Evolutionary conservation across 1,139 yeast species (phyloP).

Genomic region (Yamadazyma spencermartinsiae): DNA sequence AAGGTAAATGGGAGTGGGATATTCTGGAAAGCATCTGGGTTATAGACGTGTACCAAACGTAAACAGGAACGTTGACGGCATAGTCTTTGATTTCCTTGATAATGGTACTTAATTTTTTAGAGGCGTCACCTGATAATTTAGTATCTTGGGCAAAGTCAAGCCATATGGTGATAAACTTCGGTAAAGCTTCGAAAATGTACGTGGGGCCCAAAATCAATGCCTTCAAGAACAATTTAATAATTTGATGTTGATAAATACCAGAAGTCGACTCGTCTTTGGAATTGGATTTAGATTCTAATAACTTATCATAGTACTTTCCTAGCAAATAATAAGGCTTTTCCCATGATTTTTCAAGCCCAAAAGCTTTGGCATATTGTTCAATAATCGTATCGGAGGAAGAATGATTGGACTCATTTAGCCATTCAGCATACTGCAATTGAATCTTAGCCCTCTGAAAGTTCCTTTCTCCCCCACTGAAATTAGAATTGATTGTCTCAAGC

Average conservation of each 20-base stretch:
- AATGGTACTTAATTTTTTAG: conserved; percentile 45
- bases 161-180: conserved; percentile 90
- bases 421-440: conserved; percentile 77
- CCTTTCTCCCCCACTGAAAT: conserved; percentile 2
- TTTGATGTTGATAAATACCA: conserved; percentile 69
- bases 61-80: conserved; percentile 51
- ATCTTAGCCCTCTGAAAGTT: conserved; percentile 42
- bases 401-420: conserved; percentile 89
- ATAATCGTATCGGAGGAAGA: conserved; percentile 75
- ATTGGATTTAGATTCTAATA: conserved; percentile 58
- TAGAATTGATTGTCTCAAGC: conserved; percentile 44
- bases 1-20: conserved; percentile 58
- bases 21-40: conserved; percentile 86
- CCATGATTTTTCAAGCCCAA: conserved; percentile 60
- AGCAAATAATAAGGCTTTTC: conserved; percentile 80
- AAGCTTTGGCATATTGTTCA: conserved; percentile 64
- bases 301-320: conserved; percentile 77
- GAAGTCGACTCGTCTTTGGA: conserved; percentile 27
- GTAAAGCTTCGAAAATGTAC: conserved; percentile 81
- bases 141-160: conserved; percentile 66
- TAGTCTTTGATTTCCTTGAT: conserved; percentile 54
- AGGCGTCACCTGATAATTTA: conserved; percentile 28
- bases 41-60: conserved; percentile 80
- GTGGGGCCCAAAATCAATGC: conserved; percentile 71
- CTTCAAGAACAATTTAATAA: conserved; percentile 63